These are phyloP conservation scores for Dendrobium catenatum DNA, from an alignment of 106 monocot species.

Conservation along the genomic window DNA sequence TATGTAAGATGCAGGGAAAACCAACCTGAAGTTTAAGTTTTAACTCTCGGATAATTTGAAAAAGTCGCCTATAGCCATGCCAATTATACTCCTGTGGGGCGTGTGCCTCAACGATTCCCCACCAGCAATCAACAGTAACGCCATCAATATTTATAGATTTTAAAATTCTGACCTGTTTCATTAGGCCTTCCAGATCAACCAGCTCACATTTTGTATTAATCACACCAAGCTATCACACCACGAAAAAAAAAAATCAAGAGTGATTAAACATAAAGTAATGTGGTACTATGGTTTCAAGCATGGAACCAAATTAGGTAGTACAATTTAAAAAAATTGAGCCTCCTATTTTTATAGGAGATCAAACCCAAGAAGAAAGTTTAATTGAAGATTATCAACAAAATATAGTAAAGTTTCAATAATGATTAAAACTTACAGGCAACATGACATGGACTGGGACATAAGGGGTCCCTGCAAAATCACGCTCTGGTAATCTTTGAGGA, in stretches of 20 bases:
- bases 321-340: neutral
- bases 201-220: slow-evolving; percentile 75
- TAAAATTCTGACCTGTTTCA: slow-evolving; percentile 46
- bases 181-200: slow-evolving; percentile 62
- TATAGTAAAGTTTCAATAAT: neutral
- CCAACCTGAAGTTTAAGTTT: slow-evolving; percentile 89
- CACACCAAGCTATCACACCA: slow-evolving; percentile 52
- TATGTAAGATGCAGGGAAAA: neutral
- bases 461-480: slow-evolving; percentile 83
- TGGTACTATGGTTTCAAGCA: neutral
- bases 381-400: neutral
- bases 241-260: neutral
- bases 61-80: slow-evolving; percentile 76
- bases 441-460: slow-evolving; percentile 90
- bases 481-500: slow-evolving; percentile 43
- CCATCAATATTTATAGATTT: slow-evolving; percentile 81
- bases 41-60: slow-evolving; percentile 63
- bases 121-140: slow-evolving; percentile 95
- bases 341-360: neutral
- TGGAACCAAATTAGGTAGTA: neutral
- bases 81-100: slow-evolving; percentile 74
- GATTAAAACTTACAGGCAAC: slow-evolving; percentile 58
- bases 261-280: neutral
- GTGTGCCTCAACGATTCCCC: slow-evolving; percentile 90
- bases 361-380: neutral